Base-by-base conservation (phyloP, 179 eudicot species). In the Drosera spatulata region DNA sequence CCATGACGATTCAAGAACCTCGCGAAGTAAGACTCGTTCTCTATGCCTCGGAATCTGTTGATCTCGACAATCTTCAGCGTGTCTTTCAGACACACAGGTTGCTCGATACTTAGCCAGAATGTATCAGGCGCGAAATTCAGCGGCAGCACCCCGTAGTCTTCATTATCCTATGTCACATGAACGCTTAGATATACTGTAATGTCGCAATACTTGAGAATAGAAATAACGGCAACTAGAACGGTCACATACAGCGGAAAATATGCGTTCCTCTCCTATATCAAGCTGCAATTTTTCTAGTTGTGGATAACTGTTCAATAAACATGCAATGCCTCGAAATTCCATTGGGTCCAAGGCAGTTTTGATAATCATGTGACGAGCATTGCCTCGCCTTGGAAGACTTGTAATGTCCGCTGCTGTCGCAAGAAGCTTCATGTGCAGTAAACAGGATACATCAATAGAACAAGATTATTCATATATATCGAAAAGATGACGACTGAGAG, bases 321-420 rank as follows among this genome's bases (percentile, higher is more conserved):
- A 66, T 6, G 72, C 55, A 9, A 77, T 70, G 5, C 81, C 77
- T 10, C 56, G 44, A 37, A 10, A 73, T 47, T 77, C 81, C 6
- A 59, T 9, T 1, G 2, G 40, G 50, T 70, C 55, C 64, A 73
- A 61, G 1, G 64, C 43, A 2, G 81, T 42, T 56, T 61, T 66
- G 53, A 77, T 3, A 15, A 22, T 60, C 50, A 77, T 38, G 48
- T 69, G 59, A n/a, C 15, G 33, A 2, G 44, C 54, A 2, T 58
- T 2, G 2, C 44, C 39, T 0, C 53, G 53, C 6, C 43, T 14
- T 0, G 77, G 74, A 4, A 65, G 44, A 3, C 2, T 4, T 42
- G 50, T 42, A 22, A 48, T 48, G 10, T 63, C 62, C 13, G 55
- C 48, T 2, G 65, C 61, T 47, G 41, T 8, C 0, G 75, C 50